Evolutionary conservation across 2,329 filamentous ascomycete genomes (phyloP), one percentile per base, ranked within the genome.

Genomic region (Escovopsis sp.): DNA sequence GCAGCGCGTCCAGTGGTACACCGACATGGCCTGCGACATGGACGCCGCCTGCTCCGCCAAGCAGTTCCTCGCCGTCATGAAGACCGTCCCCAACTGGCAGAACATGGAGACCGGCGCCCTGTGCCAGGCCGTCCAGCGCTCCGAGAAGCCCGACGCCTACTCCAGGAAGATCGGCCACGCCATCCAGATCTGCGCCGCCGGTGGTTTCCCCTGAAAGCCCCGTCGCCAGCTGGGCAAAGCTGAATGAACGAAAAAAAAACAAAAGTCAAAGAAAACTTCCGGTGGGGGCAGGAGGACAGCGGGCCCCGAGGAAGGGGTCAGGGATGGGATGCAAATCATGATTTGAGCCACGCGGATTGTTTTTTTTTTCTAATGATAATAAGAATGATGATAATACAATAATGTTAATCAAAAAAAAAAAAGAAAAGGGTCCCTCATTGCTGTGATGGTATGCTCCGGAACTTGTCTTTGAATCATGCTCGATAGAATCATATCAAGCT

Each of bases 91-190:
- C 11, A 47, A 45, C 15, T 51, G 50, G 50, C n/a, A 50, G 46
- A 47, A 30, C 13, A 47, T 51, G 43, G 38, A 44, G 30, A 44
- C 48, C 13, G 49, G 45, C 33, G 43, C 39, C n/a, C 49, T 52
- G 20, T 51, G 49, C 50, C 50, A 52, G 35, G 46, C 39, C 41
- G 49, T 52, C 24, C 50, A 52, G 49, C 34, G 44, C 32, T 52
- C 50, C n/a, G 45, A 37, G 9, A 44, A 42, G n/a, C 50, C 49
- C 11, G 45, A 45, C 31, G 39, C 42, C 36, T 52, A 51, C 16
- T 33, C 33, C 14, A 46, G 45, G 47, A 36, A 47, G 13, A 46
- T 50, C 8, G 37, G 29, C n/a, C 16, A 40, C 16, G 50, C 50
- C 15, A 41, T 39, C 29, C 42, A 41, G 12, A 39, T 52, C 20